These are phyloP conservation scores for Tuber umbilicatum DNA, from an alignment of 495 filamentous ascomycete genomes.

Conservation along the genomic window DNA sequence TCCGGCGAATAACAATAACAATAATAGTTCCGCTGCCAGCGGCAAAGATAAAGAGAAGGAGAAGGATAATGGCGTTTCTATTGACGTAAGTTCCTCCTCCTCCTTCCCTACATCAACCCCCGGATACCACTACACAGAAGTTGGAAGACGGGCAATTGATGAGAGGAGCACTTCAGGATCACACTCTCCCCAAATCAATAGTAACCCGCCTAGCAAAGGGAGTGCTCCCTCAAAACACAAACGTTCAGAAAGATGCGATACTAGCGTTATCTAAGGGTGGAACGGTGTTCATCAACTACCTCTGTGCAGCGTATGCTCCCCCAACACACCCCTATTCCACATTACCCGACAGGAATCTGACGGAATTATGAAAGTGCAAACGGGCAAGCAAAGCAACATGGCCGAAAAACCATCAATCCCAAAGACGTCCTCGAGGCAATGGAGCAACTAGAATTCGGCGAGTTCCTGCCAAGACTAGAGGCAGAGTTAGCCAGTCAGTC, in stretches of 20 bases:
- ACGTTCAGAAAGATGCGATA: slow-evolving; percentile 88
- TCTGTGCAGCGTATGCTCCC: slow-evolving; percentile 67
- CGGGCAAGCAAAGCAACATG: slow-evolving; percentile 56
- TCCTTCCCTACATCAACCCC: not conserved
- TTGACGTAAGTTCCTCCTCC: slow-evolving; percentile 38
- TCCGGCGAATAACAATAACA: slow-evolving; percentile 15
- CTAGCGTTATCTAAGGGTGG: slow-evolving; percentile 86
- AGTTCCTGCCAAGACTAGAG: slow-evolving; percentile 54
- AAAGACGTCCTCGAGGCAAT: slow-evolving; percentile 76
- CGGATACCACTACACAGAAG: not conserved
- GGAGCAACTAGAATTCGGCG: slow-evolving; percentile 73
- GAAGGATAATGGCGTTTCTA: slow-evolving; percentile 41
- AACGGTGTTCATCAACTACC: slow-evolving; percentile 87
- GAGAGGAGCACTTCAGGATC: slow-evolving; percentile 55
- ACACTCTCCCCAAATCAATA: slow-evolving; percentile 86
- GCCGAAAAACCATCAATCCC: slow-evolving; percentile 81
- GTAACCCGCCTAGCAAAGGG: slow-evolving; percentile 89
- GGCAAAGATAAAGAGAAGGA: slow-evolving; percentile 10
- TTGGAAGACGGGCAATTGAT: slow-evolving; percentile 3
- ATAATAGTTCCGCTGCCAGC: slow-evolving; percentile 11
- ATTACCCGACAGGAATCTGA: not conserved
- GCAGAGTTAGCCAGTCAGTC: slow-evolving; percentile 55
- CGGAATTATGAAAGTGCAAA: slow-evolving; percentile 56
- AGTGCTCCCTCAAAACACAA: slow-evolving; percentile 91
- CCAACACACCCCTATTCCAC: not conserved